Percentiles rank a stretch among this genome's conserved stretches.
Evolutionary conservation across 2,329 filamentous ascomycete species (phyloP).

Genomic region (Ascochyta pisi): DNA sequence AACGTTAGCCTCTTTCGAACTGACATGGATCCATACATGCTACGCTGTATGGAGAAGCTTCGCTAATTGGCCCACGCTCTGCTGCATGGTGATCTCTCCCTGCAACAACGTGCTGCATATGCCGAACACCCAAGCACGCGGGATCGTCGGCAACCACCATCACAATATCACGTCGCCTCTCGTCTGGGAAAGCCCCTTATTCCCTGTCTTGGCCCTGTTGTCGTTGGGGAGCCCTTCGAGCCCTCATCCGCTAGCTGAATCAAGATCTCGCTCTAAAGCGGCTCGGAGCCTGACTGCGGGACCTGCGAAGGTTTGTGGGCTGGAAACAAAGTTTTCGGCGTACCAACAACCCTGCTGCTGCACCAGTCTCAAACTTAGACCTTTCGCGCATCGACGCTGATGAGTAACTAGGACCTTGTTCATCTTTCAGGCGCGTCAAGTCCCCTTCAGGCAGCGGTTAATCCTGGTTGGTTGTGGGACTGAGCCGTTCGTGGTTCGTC

Average conservation of each 20-base stretch:
- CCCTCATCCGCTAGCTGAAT: slow-evolving; percentile 21
- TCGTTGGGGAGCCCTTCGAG: slow-evolving; percentile 18
- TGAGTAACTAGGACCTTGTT: slow-evolving; percentile 31
- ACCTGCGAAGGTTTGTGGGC: slow-evolving; percentile 40
- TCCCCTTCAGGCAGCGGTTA: slow-evolving; percentile 23
- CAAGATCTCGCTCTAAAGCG: slow-evolving; percentile 27
- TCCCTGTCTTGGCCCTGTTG: slow-evolving; percentile 8
- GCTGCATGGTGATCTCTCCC: slow-evolving; percentile 2
- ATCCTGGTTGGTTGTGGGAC: slow-evolving; percentile 25
- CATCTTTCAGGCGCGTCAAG: slow-evolving; percentile 35
- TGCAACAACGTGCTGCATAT: slow-evolving; percentile 20
- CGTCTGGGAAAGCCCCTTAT: slow-evolving; percentile 2
- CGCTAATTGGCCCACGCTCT: slow-evolving; percentile 14
- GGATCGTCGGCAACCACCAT: slow-evolving; percentile 15
- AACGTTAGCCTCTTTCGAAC: slow-evolving; percentile 47
- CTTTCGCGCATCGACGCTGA: slow-evolving; percentile 24
- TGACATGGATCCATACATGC: slow-evolving; percentile 37
- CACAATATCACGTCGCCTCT: slow-evolving; percentile 18
- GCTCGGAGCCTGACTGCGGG: slow-evolving; percentile 33
- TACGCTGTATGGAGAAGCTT: slow-evolving; percentile 10
- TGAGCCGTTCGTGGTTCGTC: slow-evolving; percentile 17
- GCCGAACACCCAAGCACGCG: slow-evolving; percentile 10
- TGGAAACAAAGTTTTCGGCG: slow-evolving; percentile 48
- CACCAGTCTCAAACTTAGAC: slow-evolving; percentile 48
- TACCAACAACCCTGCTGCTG: slow-evolving; percentile 45